Evolutionary conservation across 1,284 basidiomycete genomes (phyloP), one percentile per base, ranked within the genome.

Genomic region (Rhodofomes roseus): DNA sequence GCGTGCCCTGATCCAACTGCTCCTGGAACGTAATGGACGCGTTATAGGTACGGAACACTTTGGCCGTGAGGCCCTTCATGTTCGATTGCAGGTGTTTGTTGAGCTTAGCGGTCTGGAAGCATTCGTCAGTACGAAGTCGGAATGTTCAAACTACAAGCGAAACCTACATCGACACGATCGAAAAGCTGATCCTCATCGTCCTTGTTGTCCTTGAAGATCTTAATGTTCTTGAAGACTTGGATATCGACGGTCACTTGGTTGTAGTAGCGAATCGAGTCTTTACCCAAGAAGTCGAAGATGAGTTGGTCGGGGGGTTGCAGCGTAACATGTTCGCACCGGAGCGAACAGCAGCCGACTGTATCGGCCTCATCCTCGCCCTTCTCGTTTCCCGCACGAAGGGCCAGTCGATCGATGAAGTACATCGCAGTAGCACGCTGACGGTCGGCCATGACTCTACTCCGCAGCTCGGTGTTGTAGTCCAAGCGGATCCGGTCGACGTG

Each of bases 31-130:
- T 96, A 74, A 86, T 87, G 29, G 95, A 98, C 18, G 95, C 95
- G 71, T 98, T 98, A 78, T 93, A 98, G 58, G 95, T 98, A 93
- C 95, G 95, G 82, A 98, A 98, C 23, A 98, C 95, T 74, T 98
- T 98, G 57, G 95, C 95, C 1, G 95, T 96, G 25, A 98, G 82
- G 18, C 96, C 96, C 66, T 95, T 92, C 95, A 98, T 98, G 73
- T 96, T 94, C 43, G 83, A 85, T 48, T 84, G 85, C 59, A 98
- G 81, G 74, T 97, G 93, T 71, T 95, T 95, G 79, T 98, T 98
- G 62, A 98, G 77, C 2, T 81, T 77, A 2, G 82, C 76, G 1
- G 95, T 96, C 94, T 97, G 69, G 36, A 23, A 18, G 16, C 27
- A 18, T 59, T 18, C 39, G 56, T 31, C 39, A 48, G 31, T 25